Base-by-base conservation (phyloP, 2,329 filamentous ascomycete genomes). In the Penicillium sclerotiorum region DNA sequence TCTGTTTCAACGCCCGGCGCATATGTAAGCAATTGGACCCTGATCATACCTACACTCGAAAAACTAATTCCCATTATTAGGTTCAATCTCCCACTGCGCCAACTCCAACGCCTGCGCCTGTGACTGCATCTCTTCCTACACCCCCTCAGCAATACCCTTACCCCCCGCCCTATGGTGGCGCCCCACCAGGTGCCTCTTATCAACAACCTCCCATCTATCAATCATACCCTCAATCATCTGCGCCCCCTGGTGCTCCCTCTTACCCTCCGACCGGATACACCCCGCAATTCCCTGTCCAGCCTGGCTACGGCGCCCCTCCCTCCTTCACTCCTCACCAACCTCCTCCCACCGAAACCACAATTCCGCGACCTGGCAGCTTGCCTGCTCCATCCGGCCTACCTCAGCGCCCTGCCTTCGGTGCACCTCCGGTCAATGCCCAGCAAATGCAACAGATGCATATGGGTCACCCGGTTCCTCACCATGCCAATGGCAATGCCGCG, bases 391-490 rank as follows among this genome's bases (percentile, higher is more conserved):
- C 81, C 18, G 80, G 82, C 48, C 75, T 87, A 36, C 84, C 84
- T 3, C 81, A 84, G 56, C 77, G 84, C 45, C 84, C 84, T 13
- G 73, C 77, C 9, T 83, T 85, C 62, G 77, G 75, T 52, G 77
- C 78, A 13, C 78, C 80, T 22, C 73, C 73, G 47, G 72, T 80
- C 51, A 81, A 79, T 59, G 73, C 77, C 36, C 77, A 76, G 50
- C 76, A 80, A 53, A 74, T 83, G 73, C 79, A 82, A 56, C 78
- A 80, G 61, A 74, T 83, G 71, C 81, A 84, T 72, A 78, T 72
- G 79, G 78, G 60, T 61, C 68, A 77, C 39, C 64, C 72, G 39
- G 60, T 62, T 44, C 69, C 71, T 41, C 45, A 62, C 48, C 61
- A 57, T 50, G 60, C 59, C 50, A 67, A 63, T 65, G 71, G 69